Base-by-base conservation (phyloP, 352 stramenopile species). In the Phytophthora crassamura region DNA sequence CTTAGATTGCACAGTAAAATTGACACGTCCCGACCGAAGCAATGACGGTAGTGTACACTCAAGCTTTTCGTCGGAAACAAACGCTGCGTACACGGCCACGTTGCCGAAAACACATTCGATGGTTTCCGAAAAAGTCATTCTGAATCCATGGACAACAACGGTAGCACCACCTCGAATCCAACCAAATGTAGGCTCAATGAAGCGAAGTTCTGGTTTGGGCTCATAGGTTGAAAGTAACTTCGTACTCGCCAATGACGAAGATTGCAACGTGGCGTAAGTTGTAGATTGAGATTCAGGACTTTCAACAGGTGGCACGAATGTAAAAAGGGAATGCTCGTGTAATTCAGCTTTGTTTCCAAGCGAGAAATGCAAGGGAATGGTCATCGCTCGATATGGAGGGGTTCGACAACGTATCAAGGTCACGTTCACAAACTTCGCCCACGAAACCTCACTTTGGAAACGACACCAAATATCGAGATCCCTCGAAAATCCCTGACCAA, bases 81-180 rank as follows among this genome's bases (percentile, higher is more conserved):
- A 80, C 1, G 66, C 57, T 32, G 77, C 72, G 7, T 43, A 40
- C 0, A 75, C 64, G 5, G 58, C 38, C 1, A 34, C 54, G 12
- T 72, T 52, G 5, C 75, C 77, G 36, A 86, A 84, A 8, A 78
- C 28, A 43, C 77, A 86, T 15, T 78, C 43, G 4, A 75, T 46
- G 4, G 33, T 43, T 12, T 59, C 8, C 1, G 50, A 70, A 47
- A 64, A 77, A 0, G 10, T 7, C 34, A 84, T 72, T 40, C 33
- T 48, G 7, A 57, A 71, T 15, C 68, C 77, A 49, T 72, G 38
- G 1, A 84, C 66, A 10, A 50, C 28, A 57, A 86, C 58, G 3
- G 16, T 11, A 6, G 69, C 77, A 15, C 69, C 69, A 8, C 77
- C 72, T 15, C 65, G 63, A 50, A 59, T 72, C 75, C 77, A 86